Evolutionary conservation across 768 basidiomycete species (phyloP).

Genomic region (Rhizopogon vesiculosus): DNA sequence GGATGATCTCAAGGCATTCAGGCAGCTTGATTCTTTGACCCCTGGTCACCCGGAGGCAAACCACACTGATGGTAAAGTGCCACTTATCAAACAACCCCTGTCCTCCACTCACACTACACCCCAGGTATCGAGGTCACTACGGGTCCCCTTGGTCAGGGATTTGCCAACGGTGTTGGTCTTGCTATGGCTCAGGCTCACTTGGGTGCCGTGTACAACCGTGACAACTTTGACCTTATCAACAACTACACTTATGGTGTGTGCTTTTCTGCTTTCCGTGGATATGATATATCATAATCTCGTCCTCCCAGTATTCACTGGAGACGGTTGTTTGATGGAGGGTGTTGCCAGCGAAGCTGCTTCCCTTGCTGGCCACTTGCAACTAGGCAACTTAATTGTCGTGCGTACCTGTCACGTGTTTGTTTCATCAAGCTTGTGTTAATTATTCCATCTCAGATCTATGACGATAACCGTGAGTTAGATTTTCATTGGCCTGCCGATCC

Average conservation of each 20-base stretch:
- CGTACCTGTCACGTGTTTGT: constrained; percentile 28
- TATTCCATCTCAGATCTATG: constrained; percentile 61
- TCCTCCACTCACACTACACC: constrained; percentile 2
- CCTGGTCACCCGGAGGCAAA: constrained; percentile 88
- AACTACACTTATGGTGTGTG: constrained; percentile 82
- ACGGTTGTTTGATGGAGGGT: constrained; percentile 97
- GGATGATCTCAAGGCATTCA: constrained; percentile 92
- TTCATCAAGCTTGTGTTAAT: constrained; percentile 14
- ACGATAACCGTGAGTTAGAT: constrained; percentile 79
- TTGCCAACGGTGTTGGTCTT: constrained; percentile 89
- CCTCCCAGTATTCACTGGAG: constrained; percentile 76
- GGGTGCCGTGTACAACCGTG: constrained; percentile 86
- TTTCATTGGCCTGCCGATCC: neutral
- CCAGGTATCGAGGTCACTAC: constrained; percentile 87
- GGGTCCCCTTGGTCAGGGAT: constrained; percentile 93
- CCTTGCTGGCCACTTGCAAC: constrained; percentile 88
- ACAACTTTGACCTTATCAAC: constrained; percentile 73
- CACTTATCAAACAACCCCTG: neutral
- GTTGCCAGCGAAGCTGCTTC: constrained; percentile 90
- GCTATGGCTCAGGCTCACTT: constrained; percentile 93
- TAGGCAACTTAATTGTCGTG: constrained; percentile 90
- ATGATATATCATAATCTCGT: constrained; percentile 1
- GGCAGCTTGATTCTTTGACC: constrained; percentile 84
- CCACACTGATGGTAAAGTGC: constrained; percentile 53
- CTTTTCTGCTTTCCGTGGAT: neutral